A percentile compares a stretch with the other conserved stretches of the same genome.
phyloP scores from a whole-genome alignment of 2,329 filamentous ascomycete genomes.

The Pseudogymnoascus sp. region DNA sequence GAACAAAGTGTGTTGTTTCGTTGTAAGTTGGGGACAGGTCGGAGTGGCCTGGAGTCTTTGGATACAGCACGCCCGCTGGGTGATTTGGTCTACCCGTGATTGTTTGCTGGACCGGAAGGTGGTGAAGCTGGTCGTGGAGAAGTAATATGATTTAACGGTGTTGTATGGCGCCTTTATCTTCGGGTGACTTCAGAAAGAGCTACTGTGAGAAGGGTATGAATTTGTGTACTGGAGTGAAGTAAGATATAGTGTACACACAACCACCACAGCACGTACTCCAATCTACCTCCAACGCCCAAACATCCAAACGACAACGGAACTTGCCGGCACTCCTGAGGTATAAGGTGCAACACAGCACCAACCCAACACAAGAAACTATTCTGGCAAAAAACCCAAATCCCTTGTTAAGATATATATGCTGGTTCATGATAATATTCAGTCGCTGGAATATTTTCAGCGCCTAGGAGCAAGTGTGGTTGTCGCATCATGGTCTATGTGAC shows the following conservation, averaged over 20 bases:
- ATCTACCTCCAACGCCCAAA: slow-evolving; percentile 5
- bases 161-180: background rate
- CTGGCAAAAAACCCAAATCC: background rate
- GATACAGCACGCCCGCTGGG: background rate
- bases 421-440: background rate
- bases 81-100: background rate
- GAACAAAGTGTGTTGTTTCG: background rate
- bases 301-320: slow-evolving; percentile 1
- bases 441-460: background rate
- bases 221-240: slow-evolving; percentile 3
- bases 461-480: background rate
- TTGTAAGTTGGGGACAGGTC: background rate
- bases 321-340: slow-evolving; percentile 39
- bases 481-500: background rate
- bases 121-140: background rate
- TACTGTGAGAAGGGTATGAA: slow-evolving; percentile 5
- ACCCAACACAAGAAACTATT: background rate
- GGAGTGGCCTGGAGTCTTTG: background rate
- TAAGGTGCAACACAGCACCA: slow-evolving; percentile 62
- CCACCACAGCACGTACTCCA: background rate
- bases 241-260: slow-evolving; percentile 1
- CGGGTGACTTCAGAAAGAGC: slow-evolving; percentile 1
- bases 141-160: background rate
- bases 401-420: background rate
- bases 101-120: background rate